Evolutionary conservation across 495 filamentous ascomycete species (phyloP).

Genomic region (Xylaria nigripes): DNA sequence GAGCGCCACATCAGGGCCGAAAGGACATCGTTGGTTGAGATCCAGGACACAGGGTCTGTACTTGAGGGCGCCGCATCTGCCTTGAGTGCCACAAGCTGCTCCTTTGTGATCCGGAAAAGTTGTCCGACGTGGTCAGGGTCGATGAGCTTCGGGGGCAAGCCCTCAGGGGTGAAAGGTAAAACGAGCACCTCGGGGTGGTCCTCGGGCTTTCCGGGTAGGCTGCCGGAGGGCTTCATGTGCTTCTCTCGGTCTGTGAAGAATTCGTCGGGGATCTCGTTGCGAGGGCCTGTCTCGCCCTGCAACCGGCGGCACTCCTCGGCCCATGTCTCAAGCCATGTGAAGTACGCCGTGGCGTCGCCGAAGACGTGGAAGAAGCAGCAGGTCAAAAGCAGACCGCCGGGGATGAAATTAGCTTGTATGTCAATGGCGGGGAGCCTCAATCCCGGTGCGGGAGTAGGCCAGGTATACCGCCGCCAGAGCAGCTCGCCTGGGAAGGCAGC

Average conservation of each 20-base stretch:
- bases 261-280: constrained; percentile 15
- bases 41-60: constrained; percentile 21
- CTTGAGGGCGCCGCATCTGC: constrained; percentile 27
- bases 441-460: constrained; percentile 25
- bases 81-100: constrained; percentile 24
- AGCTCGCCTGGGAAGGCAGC: constrained; percentile 25
- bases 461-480: constrained; percentile 25
- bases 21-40: constrained; percentile 37
- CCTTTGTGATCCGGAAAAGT: constrained; percentile 27
- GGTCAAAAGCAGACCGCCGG: constrained; percentile 14
- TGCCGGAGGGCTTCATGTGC: constrained; percentile 22
- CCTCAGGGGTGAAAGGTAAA: constrained; percentile 26
- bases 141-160: constrained; percentile 27
- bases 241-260: constrained; percentile 23
- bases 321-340: constrained; percentile 28
- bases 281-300: constrained; percentile 17
- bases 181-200: constrained; percentile 29
- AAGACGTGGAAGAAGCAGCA: constrained; percentile 29
- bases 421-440: constrained; percentile 24
- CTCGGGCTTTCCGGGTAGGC: constrained; percentile 21
- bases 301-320: constrained; percentile 30
- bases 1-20: constrained; percentile 35
- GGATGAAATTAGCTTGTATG: constrained; percentile 34
- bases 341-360: constrained; percentile 28
- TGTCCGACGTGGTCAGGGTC: constrained; percentile 24